phyloP scores from a whole-genome alignment of 768 basidiomycete species.

The Tricholoma sp. region DNA sequence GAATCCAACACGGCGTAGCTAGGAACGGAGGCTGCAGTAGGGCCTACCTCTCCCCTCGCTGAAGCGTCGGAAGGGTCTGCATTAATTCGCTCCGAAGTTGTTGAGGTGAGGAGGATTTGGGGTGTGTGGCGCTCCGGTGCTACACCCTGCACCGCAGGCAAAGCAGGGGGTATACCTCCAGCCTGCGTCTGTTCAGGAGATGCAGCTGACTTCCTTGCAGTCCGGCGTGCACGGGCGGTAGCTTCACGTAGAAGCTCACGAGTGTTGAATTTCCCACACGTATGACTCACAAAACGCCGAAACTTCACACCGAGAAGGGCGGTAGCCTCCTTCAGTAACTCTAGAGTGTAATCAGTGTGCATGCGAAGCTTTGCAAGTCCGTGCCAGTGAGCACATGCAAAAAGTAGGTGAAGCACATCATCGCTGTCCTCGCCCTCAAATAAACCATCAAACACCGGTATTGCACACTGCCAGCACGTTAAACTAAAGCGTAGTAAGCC shows the following conservation, averaged over 20 bases:
- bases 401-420: no score
- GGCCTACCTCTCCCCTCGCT: no score
- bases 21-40: background rate
- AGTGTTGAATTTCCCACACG: background rate
- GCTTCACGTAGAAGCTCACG: background rate
- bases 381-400: no score
- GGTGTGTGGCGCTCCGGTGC: background rate
- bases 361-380: no score
- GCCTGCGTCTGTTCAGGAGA: no score
- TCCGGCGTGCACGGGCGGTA: background rate
- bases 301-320: slow-evolving; percentile 15
- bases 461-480: slow-evolving; percentile 19
- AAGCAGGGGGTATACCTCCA: background rate
- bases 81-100: no score
- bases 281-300: slow-evolving; percentile 14
- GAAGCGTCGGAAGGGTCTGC: no score
- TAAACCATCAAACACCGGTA: no score
- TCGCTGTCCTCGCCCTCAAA: no score
- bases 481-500: slow-evolving; percentile 19
- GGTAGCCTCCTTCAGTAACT: slow-evolving; percentile 13
- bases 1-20: background rate
- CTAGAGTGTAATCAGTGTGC: no score
- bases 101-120: no score
- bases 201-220: no score
- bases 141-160: background rate